Evolutionary conservation across 768 basidiomycete species (phyloP).

Genomic region (Dioszegia aurantiaca): DNA sequence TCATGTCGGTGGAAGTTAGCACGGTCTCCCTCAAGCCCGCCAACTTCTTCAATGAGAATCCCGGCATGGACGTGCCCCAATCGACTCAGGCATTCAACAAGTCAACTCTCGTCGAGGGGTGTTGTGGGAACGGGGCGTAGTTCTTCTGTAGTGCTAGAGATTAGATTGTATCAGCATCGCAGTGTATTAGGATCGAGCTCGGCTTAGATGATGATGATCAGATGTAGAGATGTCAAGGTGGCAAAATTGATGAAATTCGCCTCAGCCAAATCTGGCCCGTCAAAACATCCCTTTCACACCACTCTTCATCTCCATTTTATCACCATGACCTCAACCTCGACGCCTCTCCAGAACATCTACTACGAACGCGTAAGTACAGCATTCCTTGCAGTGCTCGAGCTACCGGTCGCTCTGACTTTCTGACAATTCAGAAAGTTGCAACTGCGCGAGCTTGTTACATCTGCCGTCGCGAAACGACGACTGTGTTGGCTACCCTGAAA

Average conservation of each 20-base stretch:
- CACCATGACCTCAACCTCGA: neutral
- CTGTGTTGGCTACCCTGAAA: constrained; percentile 78
- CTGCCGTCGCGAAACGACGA: constrained; percentile 72
- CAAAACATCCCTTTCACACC: neutral
- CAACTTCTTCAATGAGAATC: constrained; percentile 39
- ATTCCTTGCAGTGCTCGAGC: no score
- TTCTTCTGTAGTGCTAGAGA: no score
- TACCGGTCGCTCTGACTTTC: neutral
- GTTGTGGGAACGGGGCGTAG: neutral
- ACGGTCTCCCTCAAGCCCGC: constrained; percentile 38
- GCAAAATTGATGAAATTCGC: no score
- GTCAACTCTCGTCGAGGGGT: constrained; percentile 1
- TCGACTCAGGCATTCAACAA: constrained; percentile 37
- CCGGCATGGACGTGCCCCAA: constrained; percentile 39
- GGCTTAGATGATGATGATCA: no score
- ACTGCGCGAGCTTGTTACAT: constrained; percentile 66
- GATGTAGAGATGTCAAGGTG: no score
- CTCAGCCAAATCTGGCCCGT: no score
- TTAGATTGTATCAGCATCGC: no score
- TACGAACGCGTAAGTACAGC: constrained; percentile 72
- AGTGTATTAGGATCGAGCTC: no score
- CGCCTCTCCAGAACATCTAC: constrained; percentile 64
- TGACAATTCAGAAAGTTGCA: constrained; percentile 63
- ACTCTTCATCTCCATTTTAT: neutral
- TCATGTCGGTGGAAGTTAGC: constrained; percentile 38